These are phyloP conservation scores for Lipomyces starkeyi DNA, from an alignment of 805 yeast species.

Conservation along the genomic window DNA sequence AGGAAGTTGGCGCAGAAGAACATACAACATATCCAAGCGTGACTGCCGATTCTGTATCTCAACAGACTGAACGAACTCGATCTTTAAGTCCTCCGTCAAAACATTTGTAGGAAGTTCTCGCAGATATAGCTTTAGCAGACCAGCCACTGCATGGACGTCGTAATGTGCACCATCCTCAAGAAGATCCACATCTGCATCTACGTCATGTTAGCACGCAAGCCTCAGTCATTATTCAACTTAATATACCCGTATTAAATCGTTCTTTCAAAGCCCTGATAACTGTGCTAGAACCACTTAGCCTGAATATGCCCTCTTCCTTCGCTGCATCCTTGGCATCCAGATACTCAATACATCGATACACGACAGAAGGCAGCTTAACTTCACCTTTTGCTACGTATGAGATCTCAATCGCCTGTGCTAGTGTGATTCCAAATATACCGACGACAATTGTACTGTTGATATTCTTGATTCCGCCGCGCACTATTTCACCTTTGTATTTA, in stretches of 20 bases:
- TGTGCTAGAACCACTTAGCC: slow-evolving; percentile 87
- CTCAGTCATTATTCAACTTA: not conserved
- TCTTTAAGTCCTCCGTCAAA: slow-evolving; percentile 60
- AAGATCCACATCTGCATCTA: slow-evolving; percentile 70
- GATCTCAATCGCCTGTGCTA: slow-evolving; percentile 32
- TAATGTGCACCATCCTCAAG: slow-evolving; percentile 43
- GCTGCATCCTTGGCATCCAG: slow-evolving; percentile 70
- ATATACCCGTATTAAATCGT: slow-evolving; percentile 58
- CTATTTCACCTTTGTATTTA: slow-evolving; percentile 27
- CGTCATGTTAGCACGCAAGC: not conserved
- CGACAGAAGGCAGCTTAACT: slow-evolving; percentile 68
- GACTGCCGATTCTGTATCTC: slow-evolving; percentile 42
- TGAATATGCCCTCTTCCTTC: slow-evolving; percentile 88
- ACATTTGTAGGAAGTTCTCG: slow-evolving; percentile 75
- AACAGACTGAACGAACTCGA: slow-evolving; percentile 49
- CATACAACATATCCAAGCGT: slow-evolving; percentile 43
- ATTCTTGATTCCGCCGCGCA: slow-evolving; percentile 27
- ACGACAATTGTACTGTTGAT: slow-evolving; percentile 19
- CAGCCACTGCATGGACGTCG: slow-evolving; percentile 87
- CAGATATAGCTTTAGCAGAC: slow-evolving; percentile 79
- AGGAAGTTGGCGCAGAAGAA: slow-evolving; percentile 54
- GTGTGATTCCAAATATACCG: slow-evolving; percentile 30
- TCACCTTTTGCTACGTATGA: slow-evolving; percentile 31
- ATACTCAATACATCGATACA: slow-evolving; percentile 74
- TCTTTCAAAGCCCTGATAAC: slow-evolving; percentile 72